A percentile compares a stretch with the other conserved stretches of the same genome.
phyloP scores from a whole-genome alignment of 2,329 filamentous ascomycete genomes.

The Coniella vitis region DNA sequence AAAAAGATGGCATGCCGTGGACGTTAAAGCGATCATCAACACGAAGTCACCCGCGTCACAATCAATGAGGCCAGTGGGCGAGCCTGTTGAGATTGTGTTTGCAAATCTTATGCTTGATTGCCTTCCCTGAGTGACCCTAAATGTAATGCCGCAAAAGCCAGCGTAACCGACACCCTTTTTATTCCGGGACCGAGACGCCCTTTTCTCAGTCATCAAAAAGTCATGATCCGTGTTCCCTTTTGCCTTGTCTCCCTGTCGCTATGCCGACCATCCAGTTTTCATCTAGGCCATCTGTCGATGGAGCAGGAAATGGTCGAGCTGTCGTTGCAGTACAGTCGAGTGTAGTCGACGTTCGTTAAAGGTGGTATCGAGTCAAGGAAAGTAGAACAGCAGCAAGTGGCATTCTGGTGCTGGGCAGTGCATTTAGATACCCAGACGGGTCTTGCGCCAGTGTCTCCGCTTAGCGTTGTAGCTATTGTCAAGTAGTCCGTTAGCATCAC shows the following conservation, averaged over 20 bases:
- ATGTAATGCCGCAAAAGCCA: conserved; percentile 15
- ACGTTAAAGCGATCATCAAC: no score
- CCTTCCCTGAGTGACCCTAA: conserved; percentile 15
- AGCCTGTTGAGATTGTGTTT: neutral
- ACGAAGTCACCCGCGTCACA: no score
- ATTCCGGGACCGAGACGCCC: conserved; percentile 10
- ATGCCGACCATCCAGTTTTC: conserved; percentile 9
- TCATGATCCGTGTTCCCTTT: conserved; percentile 11
- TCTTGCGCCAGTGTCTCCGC: conserved; percentile 99
- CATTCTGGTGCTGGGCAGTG: conserved; percentile 33
- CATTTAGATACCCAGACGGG: conserved; percentile 93
- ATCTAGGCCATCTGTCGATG: conserved; percentile 19
- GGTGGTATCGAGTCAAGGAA: conserved; percentile 11
- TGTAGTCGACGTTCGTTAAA: conserved; percentile 6
- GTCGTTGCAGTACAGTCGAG: conserved; percentile 2
- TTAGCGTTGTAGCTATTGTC: conserved; percentile 99
- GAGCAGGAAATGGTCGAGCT: conserved; percentile 18
- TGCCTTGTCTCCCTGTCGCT: conserved; percentile 2
- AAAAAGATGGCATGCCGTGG: no score
- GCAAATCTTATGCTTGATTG: conserved; percentile 12
- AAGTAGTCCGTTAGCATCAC: conserved; percentile 5
- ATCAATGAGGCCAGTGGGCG: no score
- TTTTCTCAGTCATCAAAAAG: conserved; percentile 13
- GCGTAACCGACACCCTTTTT: conserved; percentile 15
- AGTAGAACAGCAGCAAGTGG: conserved; percentile 21